Conservation (phyloP, 257 asterid genomes). For the Coffea eugenioides region DNA sequence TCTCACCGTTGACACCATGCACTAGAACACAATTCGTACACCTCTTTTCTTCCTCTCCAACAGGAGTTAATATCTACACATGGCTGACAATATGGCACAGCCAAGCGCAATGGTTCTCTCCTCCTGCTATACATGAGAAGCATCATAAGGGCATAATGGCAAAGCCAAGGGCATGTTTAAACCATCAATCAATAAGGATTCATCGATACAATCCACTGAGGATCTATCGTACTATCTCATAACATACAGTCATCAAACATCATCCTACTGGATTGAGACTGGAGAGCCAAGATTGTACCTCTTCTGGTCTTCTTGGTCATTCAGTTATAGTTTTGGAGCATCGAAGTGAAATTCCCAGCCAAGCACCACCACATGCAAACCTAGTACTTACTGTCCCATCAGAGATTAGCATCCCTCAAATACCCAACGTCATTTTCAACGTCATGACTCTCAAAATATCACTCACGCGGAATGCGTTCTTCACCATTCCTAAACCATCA, state of each 20-base stretch:
- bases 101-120: background rate
- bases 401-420: background rate
- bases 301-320: background rate
- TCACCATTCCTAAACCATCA: background rate
- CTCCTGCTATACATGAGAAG: background rate
- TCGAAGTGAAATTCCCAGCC: background rate
- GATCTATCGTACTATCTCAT: background rate
- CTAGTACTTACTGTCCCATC: background rate
- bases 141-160: background rate
- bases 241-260: background rate
- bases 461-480: background rate
- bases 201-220: background rate
- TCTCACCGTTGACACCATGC: background rate
- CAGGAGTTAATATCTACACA: background rate
- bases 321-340: background rate
- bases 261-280: background rate
- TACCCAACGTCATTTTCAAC: background rate
- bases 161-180: background rate
- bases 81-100: background rate
- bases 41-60: background rate
- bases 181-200: background rate
- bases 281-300: background rate
- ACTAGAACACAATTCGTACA: background rate
- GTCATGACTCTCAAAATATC: background rate
- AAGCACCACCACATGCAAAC: background rate